These are phyloP conservation scores for Ceriops zippeliana DNA, from an alignment of 345 rosid genomes.

Conservation along the genomic window DNA sequence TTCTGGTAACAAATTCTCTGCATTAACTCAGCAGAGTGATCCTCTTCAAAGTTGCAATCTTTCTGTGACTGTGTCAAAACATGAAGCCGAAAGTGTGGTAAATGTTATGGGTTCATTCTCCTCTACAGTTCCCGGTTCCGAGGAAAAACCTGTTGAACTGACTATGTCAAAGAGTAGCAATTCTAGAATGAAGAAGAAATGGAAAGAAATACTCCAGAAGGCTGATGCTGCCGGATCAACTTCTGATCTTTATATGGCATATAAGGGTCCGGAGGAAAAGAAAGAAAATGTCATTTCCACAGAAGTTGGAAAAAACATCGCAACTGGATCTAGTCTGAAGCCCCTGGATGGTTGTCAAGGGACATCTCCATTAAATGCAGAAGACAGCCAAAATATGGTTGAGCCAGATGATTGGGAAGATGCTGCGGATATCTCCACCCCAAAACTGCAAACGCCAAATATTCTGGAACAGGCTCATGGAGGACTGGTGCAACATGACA, in stretches of 20 bases:
- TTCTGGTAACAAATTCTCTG: slow-evolving; percentile 14
- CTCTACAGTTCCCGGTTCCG: slow-evolving; percentile 31
- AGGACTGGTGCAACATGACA: slow-evolving; percentile 29
- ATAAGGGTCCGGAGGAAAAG: slow-evolving; percentile 86
- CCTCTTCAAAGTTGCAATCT: slow-evolving; percentile 24
- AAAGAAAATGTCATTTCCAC: slow-evolving; percentile 39
- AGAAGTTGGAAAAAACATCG: slow-evolving; percentile 28
- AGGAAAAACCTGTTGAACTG: slow-evolving; percentile 50
- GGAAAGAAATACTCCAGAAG: slow-evolving; percentile 65
- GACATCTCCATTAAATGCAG: slow-evolving; percentile 30
- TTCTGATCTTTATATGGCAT: slow-evolving; percentile 82
- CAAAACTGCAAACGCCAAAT: slow-evolving; percentile 59
- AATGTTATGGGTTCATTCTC: slow-evolving; percentile 31
- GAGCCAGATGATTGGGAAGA: slow-evolving; percentile 99
- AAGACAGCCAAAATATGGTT: slow-evolving; percentile 39
- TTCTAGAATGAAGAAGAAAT: slow-evolving; percentile 51
- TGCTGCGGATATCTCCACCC: slow-evolving; percentile 82
- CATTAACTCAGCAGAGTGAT: slow-evolving; percentile 28
- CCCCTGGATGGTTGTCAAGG: slow-evolving; percentile 30
- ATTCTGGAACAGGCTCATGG: slow-evolving; percentile 21
- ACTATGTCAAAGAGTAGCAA: slow-evolving; percentile 42
- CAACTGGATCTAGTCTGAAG: slow-evolving; percentile 33
- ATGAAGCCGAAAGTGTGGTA: slow-evolving; percentile 34
- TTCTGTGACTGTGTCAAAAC: slow-evolving; percentile 29
- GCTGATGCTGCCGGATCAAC: slow-evolving; percentile 93